A percentile compares a stretch with the other conserved stretches of the same genome.
Conservation (phyloP, 192 early-diverging fungal species). For the Umbelopsis sp. region DNA sequence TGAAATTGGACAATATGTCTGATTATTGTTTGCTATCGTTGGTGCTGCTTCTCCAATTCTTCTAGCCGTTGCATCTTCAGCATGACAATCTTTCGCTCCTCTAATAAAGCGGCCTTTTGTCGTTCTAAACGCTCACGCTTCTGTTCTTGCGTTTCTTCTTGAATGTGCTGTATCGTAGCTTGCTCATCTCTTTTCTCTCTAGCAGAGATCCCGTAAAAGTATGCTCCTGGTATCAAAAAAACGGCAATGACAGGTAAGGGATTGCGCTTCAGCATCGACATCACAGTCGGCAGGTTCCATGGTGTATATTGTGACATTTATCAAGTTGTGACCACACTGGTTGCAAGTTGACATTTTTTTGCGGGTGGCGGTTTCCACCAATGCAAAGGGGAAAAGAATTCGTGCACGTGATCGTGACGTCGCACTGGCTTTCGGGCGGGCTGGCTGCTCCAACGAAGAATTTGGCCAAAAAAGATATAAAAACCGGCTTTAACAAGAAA, state of each 20-base stretch:
- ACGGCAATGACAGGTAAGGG: constrained; percentile 1
- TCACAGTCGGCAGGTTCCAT: constrained; percentile 4
- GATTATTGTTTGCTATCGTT: background rate
- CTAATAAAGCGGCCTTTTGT: constrained; percentile 9
- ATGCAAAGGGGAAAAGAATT: background rate
- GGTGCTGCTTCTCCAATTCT: background rate
- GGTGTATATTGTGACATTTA: constrained; percentile 12
- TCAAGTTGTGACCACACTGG: background rate
- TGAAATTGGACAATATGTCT: background rate
- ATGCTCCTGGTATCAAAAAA: constrained; percentile 1
- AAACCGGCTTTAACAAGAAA: background rate
- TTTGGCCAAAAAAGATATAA: too few relatives aligned
- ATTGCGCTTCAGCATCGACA: background rate
- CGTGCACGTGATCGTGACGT: constrained; percentile 9
- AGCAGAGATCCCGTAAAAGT: constrained; percentile 13
- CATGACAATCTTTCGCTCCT: constrained; percentile 16
- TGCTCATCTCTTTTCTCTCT: constrained; percentile 11
- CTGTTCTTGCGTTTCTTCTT: constrained; percentile 11
- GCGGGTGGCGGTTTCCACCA: background rate
- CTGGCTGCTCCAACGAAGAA: too few relatives aligned
- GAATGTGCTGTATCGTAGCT: constrained; percentile 8
- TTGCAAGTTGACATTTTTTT: too few relatives aligned
- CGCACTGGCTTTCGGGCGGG: background rate
- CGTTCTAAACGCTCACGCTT: constrained; percentile 2
- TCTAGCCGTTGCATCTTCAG: constrained; percentile 4